These are phyloP conservation scores for Phylloporus scabripes DNA, from an alignment of 768 basidiomycete species.

Conservation along the genomic window DNA sequence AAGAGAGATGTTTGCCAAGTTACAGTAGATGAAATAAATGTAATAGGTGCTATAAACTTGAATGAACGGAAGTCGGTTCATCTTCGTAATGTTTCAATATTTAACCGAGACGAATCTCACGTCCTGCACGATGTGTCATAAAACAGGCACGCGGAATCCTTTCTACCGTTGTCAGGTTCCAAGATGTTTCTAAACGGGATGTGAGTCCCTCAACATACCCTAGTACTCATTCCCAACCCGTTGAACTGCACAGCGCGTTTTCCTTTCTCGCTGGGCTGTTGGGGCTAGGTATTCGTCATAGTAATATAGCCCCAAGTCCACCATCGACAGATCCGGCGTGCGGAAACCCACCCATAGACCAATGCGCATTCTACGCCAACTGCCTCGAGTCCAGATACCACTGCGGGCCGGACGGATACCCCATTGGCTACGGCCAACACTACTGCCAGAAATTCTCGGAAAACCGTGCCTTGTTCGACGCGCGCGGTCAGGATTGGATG, in stretches of 20 bases:
- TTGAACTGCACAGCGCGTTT: background rate
- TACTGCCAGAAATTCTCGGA: slow-evolving; percentile 38
- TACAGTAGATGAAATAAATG: slow-evolving; percentile 39
- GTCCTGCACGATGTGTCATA: background rate
- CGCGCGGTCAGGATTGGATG: slow-evolving; percentile 39
- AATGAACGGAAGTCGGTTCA: too few species aligned
- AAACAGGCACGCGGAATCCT: background rate
- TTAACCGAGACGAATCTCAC: background rate
- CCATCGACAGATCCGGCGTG: slow-evolving; percentile 17
- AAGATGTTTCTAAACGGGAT: background rate
- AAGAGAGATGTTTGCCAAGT: slow-evolving; percentile 67
- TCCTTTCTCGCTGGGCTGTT: background rate
- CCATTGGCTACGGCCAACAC: slow-evolving; percentile 37
- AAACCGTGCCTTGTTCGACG: slow-evolving; percentile 26
- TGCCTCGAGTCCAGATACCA: slow-evolving; percentile 42
- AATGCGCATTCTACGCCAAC: slow-evolving; percentile 40
- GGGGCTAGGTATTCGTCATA: background rate
- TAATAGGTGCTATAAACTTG: background rate
- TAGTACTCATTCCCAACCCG: background rate
- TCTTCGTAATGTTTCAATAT: too few species aligned
- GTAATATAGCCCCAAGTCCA: slow-evolving; percentile 2
- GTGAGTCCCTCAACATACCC: background rate
- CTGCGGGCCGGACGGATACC: slow-evolving; percentile 42
- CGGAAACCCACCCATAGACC: slow-evolving; percentile 31
- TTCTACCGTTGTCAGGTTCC: background rate